These are phyloP conservation scores for Rutstroemia sydowiana DNA, from an alignment of 2,329 filamentous ascomycete species.

Conservation along the genomic window DNA sequence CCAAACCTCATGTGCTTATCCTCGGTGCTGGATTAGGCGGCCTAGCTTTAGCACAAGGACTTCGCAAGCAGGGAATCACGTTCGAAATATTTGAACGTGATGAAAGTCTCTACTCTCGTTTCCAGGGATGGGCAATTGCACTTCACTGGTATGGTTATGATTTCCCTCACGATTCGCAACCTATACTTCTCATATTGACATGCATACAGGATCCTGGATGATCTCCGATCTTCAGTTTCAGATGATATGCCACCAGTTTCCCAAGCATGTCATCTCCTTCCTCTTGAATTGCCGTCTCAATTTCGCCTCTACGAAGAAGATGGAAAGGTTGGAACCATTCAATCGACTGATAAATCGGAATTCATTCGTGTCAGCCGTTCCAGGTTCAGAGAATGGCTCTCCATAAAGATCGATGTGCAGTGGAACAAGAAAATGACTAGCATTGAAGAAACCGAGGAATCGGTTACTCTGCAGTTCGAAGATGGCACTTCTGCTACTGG, in stretches of 20 bases:
- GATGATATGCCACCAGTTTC: background rate
- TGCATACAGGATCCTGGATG: background rate
- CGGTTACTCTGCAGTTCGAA: background rate
- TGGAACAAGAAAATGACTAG: background rate
- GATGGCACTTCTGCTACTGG: background rate
- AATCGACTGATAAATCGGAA: background rate
- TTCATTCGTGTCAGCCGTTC: background rate
- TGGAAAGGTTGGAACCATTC: background rate
- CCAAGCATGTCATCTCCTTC: background rate
- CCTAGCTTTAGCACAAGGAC: background rate
- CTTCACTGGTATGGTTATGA: background rate
- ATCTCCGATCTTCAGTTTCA: background rate
- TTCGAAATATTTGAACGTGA: background rate
- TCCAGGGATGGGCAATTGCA: background rate
- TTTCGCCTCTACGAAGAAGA: background rate
- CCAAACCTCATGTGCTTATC: too few relatives aligned
- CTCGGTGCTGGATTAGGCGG: background rate
- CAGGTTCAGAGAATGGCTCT: background rate
- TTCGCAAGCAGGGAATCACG: background rate
- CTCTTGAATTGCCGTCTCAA: background rate
- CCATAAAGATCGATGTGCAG: background rate
- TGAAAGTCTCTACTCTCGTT: background rate
- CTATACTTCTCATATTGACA: background rate
- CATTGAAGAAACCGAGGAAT: background rate
- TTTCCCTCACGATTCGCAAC: background rate